A percentile compares a stretch with the other conserved stretches of the same genome.
Conservation (phyloP, 169 alveolate genomes). For the Amoebophrya sp. region DNA sequence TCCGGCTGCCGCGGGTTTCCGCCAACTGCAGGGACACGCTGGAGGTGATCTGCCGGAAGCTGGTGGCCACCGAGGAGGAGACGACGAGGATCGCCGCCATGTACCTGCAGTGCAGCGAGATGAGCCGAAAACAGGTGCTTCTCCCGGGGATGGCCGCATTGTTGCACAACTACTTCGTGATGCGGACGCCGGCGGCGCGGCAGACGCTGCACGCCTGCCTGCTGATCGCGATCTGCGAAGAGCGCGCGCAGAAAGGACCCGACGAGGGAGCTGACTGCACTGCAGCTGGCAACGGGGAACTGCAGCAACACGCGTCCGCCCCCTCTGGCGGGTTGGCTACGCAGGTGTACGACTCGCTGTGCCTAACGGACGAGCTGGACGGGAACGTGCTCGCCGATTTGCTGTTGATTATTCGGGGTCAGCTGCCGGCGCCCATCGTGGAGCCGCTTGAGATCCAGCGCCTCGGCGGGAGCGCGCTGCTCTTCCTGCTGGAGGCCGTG, state of each 20-base stretch:
- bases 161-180: not conserved
- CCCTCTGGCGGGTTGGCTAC: not conserved
- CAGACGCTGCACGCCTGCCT: not conserved
- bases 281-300: not conserved
- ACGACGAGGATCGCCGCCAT: not conserved
- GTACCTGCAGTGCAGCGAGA: not conserved
- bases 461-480: not conserved
- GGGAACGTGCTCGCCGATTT: not conserved
- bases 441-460: not conserved
- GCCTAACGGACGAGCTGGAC: not conserved
- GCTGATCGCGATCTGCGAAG: not conserved
- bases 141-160: not conserved
- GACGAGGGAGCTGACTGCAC: not conserved
- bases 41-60: not conserved
- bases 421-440: not conserved
- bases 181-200: not conserved
- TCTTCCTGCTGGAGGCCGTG: not conserved
- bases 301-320: not conserved
- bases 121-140: not conserved
- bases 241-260: too few relatives aligned
- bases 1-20: not conserved
- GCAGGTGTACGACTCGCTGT: not conserved
- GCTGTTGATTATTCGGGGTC: not conserved
- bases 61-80: not conserved
- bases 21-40: not conserved